Evolutionary conservation across 768 basidiomycete species (phyloP).

Genomic region (Collybiopsis confluens): DNA sequence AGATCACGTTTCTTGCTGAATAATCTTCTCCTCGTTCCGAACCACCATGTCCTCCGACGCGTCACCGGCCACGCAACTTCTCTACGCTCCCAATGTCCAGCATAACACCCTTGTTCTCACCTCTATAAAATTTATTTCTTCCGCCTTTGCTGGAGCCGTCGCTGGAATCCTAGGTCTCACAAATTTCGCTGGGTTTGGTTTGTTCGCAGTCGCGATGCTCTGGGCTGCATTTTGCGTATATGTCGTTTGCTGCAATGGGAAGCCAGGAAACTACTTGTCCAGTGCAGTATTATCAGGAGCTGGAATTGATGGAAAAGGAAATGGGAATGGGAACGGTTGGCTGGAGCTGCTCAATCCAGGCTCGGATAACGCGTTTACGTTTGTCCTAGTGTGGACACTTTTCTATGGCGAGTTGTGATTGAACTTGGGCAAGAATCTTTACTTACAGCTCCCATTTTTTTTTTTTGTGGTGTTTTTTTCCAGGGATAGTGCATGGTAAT

Average conservation of each 20-base stretch:
- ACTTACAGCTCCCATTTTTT: too few relatives aligned
- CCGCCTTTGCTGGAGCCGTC: slow-evolving; percentile 82
- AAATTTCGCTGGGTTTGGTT: slow-evolving; percentile 76
- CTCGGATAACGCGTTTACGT: slow-evolving; percentile 88
- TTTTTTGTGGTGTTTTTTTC: too few relatives aligned
- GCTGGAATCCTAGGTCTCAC: slow-evolving; percentile 88
- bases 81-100: slow-evolving; percentile 6
- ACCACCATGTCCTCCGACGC: slow-evolving; percentile 27
- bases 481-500: too few relatives aligned
- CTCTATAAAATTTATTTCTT: slow-evolving; percentile 74
- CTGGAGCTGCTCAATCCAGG: slow-evolving; percentile 76
- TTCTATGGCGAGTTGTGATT: slow-evolving; percentile 68
- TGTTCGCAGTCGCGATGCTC: slow-evolving; percentile 68
- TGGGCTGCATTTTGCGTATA: slow-evolving; percentile 64
- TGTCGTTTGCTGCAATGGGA: slow-evolving; percentile 66
- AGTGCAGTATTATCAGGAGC: not conserved
- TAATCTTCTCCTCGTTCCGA: too few relatives aligned
- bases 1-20: too few relatives aligned
- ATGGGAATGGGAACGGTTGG: slow-evolving; percentile 59
- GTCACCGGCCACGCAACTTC: not conserved
- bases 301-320: slow-evolving; percentile 18
- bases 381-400: slow-evolving; percentile 90
- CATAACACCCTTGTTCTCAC: slow-evolving; percentile 32
- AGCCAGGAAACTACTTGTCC: slow-evolving; percentile 28
- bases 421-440: not conserved